Evolutionary conservation across 2,329 filamentous ascomycete species (phyloP), one percentile per base, ranked within the genome.

Genomic region (Sarocladium brachiariae): DNA sequence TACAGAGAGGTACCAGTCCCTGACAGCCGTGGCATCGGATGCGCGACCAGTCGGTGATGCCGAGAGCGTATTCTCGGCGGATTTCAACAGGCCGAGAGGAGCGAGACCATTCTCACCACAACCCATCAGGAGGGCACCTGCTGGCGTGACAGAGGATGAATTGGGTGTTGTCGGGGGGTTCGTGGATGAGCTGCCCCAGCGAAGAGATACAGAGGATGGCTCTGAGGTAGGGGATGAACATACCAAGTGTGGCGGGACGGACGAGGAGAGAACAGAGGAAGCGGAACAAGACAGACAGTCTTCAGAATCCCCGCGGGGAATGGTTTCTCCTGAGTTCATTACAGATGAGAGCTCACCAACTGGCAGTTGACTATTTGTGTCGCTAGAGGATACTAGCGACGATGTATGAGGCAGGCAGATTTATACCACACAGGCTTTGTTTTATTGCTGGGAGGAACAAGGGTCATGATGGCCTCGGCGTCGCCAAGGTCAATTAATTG

Each of bases 61-160:
- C 0, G 74, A 77, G 39, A 78, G 76, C 60, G 71, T 80, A 43
- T 76, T 79, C 56, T 77, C 70, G 2, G 58, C 76, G 10, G 76
- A 80, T 43, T 70, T 77, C 55, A 79, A 77, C 62, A 70, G 73
- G 47, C 70, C 76, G 13, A 67, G 80, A 14, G 76, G 74, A 14
- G 73, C 76, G 16, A 63, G 81, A 27, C 80, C 80, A 0, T 84
- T 84, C 57, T 81, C 78, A 14, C 81, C 81, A 2, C 77, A 79
- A 58, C 80, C 68, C 21, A 71, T 72, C 38, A 63, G 70, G 9
- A 62, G 69, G 1, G 57, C 65, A 10, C 66, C 68, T 16, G 70
- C 68, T 21, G 70, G 70, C 31, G 69, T 72, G 30, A 68, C 69
- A 25, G 65, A 61, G 49, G 69, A 71, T 43, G 70, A 67, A 3